Base-by-base conservation (phyloP, 2,329 filamentous ascomycete species). In the Plectosphaerella cucumerina region DNA sequence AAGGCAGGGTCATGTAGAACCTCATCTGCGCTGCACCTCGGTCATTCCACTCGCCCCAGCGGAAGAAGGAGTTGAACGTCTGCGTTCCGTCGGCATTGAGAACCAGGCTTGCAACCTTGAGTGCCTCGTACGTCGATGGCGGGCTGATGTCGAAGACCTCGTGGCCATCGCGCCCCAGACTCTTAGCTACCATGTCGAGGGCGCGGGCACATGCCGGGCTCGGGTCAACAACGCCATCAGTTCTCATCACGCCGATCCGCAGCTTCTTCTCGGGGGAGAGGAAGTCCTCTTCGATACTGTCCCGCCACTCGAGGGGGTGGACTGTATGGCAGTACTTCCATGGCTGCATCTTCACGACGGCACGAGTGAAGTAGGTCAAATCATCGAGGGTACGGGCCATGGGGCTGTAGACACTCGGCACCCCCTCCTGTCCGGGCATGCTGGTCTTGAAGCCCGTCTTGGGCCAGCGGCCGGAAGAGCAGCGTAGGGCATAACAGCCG, bases 381-480 rank as follows among this genome's bases (percentile, higher is more conserved):
- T 97, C 92, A 56, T 85, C 81, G 52, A 96, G 70, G 0, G 91
- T 96, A 49, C 91, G 81, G 3, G 92, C 83, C 93, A 97, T 97
- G 5, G 92, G 92, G 52, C 89, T 93, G 70, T 92, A 96, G 18
- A 96, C 90, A 56, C 87, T 89, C 1, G 90, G 85, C 31, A 97
- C 84, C 1, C 91, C 92, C 64, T 97, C 93, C 65, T 97, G 91
- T 0, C 93, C 93, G 0, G 89, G 84, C 90, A 96, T 96, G 60
- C 87, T 92, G 0, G 92, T 96, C 54, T 81, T 82, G 65, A 90
- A 85, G 10, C 90, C 90, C 41, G 82, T 78, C 67, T 95, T 96
- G 1, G 90, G 90, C 90, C 92, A 97, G 46, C 92, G 80, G 2
- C 93, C 92, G 1, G 89, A 95, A 3, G 89, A 92, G 70, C 92